Percentiles rank a stretch among this genome's conserved stretches.
phyloP scores from a whole-genome alignment of 768 basidiomycete species.

The Omphalotus guepiniiformis region DNA sequence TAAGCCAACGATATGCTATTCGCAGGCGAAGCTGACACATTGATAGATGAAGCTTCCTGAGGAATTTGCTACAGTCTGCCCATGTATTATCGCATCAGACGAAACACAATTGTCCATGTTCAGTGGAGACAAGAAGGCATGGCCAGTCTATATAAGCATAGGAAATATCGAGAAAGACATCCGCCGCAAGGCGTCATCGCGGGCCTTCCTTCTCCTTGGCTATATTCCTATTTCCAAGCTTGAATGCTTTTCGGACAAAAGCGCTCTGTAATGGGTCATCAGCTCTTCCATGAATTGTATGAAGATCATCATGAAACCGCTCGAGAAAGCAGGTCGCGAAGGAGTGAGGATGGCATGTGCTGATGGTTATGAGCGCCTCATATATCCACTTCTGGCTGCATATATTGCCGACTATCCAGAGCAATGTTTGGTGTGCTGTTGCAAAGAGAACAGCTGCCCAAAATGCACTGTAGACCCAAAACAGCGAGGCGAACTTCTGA shows the following conservation, averaged over 20 bases:
- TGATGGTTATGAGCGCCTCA: slow-evolving; percentile 22
- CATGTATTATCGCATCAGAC: slow-evolving; percentile 31
- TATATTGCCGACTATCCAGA: slow-evolving; percentile 35
- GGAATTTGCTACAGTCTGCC: slow-evolving; percentile 16
- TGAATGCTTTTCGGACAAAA: slow-evolving; percentile 16
- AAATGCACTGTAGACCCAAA: slow-evolving; percentile 20
- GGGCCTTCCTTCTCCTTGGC: slow-evolving; percentile 26
- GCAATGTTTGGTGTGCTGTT: slow-evolving; percentile 27
- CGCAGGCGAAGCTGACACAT: neutral
- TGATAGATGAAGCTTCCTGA: slow-evolving; percentile 3
- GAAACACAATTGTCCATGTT: slow-evolving; percentile 29
- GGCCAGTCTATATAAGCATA: slow-evolving; percentile 32
- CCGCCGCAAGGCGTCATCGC: slow-evolving; percentile 19
- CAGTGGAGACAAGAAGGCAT: slow-evolving; percentile 27
- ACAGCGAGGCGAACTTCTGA: slow-evolving; percentile 13
- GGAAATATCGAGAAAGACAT: slow-evolving; percentile 26
- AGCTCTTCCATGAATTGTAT: slow-evolving; percentile 32
- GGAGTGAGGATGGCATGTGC: slow-evolving; percentile 29
- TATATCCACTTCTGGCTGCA: slow-evolving; percentile 30
- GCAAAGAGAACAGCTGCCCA: slow-evolving; percentile 23
- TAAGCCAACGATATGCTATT: slow-evolving; percentile 10
- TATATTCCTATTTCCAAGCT: slow-evolving; percentile 32
- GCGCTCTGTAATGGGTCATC: slow-evolving; percentile 17
- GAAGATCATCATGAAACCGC: slow-evolving; percentile 20
- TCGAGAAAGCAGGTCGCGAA: slow-evolving; percentile 22